phyloP scores from a whole-genome alignment of 768 basidiomycete species.

The Antrodiella citrinella region DNA sequence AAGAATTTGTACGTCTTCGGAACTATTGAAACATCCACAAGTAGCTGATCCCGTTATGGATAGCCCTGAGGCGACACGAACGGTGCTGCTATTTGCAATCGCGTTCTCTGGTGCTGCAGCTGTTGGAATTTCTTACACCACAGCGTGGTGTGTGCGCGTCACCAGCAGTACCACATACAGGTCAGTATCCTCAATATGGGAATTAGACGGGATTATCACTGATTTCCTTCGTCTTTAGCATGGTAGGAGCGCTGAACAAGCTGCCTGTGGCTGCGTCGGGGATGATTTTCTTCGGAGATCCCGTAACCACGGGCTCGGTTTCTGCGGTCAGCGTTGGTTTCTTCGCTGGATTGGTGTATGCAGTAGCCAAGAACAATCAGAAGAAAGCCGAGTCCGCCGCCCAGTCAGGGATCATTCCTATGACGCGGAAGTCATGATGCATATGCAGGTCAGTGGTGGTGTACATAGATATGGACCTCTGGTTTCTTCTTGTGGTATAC shows the following conservation, averaged over 20 bases:
- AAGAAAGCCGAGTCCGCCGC: constrained; percentile 61
- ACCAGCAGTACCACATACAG: constrained; percentile 99
- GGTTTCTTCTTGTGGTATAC: neutral
- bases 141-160: constrained; percentile 95
- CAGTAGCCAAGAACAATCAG: constrained; percentile 91
- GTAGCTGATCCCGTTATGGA: neutral
- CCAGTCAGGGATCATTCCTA: constrained; percentile 48
- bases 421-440: constrained; percentile 40
- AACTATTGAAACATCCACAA: neutral
- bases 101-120: constrained; percentile 96
- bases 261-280: constrained; percentile 98
- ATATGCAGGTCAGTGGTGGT: neutral
- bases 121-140: constrained; percentile 96
- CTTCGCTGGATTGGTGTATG: constrained; percentile 86
- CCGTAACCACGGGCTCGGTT: constrained; percentile 81
- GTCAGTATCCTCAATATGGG: constrained; percentile 29
- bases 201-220: constrained; percentile 2
- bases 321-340: constrained; percentile 85
- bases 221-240: constrained; percentile 43
- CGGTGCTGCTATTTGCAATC: constrained; percentile 76
- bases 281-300: constrained; percentile 93
- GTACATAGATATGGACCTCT: neutral
- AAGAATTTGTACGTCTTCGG: constrained; percentile 77
- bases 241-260: constrained; percentile 98
- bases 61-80: constrained; percentile 79